Conservation (phyloP, 345 rosid genomes). For the Kandelia obovata region DNA sequence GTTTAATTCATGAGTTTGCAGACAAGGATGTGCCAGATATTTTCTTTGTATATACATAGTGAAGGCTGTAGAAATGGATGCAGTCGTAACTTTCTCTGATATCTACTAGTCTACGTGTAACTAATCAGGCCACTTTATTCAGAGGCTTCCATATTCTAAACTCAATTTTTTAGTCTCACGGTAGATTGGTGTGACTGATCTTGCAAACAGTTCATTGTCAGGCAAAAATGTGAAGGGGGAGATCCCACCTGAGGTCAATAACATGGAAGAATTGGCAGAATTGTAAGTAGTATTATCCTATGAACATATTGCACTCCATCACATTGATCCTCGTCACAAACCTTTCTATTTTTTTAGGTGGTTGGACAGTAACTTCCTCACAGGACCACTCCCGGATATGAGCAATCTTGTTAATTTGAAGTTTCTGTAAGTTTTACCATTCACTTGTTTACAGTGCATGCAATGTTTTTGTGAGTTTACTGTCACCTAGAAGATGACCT, state of each 20-base stretch:
- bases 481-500: neutral
- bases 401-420: conserved; percentile 66
- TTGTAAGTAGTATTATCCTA: conserved; percentile 49
- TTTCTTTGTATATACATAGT: neutral
- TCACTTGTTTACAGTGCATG: neutral
- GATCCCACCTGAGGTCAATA: conserved; percentile 57
- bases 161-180: neutral
- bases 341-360: conserved; percentile 48
- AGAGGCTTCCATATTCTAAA: neutral
- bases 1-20: neutral
- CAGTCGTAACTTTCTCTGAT: neutral
- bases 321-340: neutral
- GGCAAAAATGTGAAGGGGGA: conserved; percentile 61
- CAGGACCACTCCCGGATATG: conserved; percentile 72
- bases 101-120: neutral
- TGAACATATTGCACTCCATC: neutral
- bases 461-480: neutral
- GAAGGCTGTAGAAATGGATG: neutral
- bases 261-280: conserved; percentile 67
- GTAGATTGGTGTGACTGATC: conserved; percentile 6
- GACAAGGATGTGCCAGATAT: no score
- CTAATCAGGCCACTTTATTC: neutral
- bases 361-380: conserved; percentile 69
- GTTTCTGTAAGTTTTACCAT: conserved; percentile 56
- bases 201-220: conserved; percentile 58